These are phyloP conservation scores for Termitomyces sp. DNA, from an alignment of 768 basidiomycete species.

Conservation along the genomic window DNA sequence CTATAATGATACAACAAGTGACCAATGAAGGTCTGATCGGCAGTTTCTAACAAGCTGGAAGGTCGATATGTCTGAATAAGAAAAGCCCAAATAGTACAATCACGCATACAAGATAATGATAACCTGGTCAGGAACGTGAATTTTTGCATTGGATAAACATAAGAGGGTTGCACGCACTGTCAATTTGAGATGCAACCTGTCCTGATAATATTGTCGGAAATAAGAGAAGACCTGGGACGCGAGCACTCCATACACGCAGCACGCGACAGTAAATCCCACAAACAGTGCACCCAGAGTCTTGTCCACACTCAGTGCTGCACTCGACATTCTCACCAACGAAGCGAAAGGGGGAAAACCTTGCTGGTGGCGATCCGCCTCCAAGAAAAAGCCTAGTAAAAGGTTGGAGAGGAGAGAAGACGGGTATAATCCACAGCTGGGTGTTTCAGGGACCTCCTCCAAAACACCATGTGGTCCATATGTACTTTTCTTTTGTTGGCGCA, in stretches of 20 bases:
- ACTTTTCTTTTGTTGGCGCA: not conserved
- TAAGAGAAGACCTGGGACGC: conserved; percentile 50
- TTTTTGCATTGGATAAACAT: not conserved
- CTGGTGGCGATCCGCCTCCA: not conserved
- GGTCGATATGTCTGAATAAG: not conserved
- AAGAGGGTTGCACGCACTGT: conserved; percentile 32
- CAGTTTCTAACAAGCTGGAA: conserved; percentile 43
- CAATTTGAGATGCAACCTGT: conserved; percentile 43
- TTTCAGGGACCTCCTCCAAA: not conserved
- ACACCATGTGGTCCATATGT: not conserved
- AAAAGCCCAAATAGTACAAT: too few relatives aligned
- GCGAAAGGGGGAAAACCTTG: not conserved
- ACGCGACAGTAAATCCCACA: conserved; percentile 51
- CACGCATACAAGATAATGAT: conserved; percentile 28
- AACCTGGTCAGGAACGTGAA: conserved; percentile 22
- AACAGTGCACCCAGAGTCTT: conserved; percentile 58
- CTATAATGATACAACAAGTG: conserved; percentile 53
- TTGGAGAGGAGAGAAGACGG: not conserved
- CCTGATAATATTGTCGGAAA: conserved; percentile 47
- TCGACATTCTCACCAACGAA: conserved; percentile 8
- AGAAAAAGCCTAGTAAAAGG: not conserved
- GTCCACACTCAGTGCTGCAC: conserved; percentile 20
- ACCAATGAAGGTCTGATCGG: conserved; percentile 50
- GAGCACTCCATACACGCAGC: conserved; percentile 48
- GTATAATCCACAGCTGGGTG: not conserved